phyloP scores from a whole-genome alignment of 345 rosid genomes.

The Corchorus capsularis region DNA sequence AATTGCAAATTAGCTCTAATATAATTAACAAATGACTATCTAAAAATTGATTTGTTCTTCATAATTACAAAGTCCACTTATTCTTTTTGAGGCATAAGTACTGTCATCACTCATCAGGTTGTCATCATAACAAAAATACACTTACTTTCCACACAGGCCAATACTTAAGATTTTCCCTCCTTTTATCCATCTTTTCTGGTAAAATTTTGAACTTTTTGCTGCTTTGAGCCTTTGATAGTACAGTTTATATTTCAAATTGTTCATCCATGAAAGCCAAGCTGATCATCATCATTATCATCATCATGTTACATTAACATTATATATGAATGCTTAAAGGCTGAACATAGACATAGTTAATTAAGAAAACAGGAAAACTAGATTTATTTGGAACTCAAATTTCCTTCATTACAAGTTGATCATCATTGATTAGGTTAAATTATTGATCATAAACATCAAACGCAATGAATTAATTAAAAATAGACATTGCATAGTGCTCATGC shows the following conservation, averaged over 20 bases:
- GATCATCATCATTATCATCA: neutral
- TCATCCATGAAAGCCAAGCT: neutral
- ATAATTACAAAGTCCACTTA: neutral
- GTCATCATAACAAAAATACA: neutral
- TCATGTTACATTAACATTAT: neutral
- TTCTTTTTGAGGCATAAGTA: neutral
- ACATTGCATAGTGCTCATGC: constrained; percentile 22
- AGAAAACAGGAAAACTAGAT: neutral
- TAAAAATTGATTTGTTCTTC: neutral
- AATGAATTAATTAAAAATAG: neutral
- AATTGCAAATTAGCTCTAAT: neutral
- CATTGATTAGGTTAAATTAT: neutral
- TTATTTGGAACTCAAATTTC: neutral
- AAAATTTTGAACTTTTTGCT: neutral
- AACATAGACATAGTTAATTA: neutral
- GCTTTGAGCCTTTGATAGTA: neutral
- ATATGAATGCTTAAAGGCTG: neutral
- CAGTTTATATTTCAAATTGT: neutral
- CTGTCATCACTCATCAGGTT: neutral
- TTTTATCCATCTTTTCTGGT: neutral
- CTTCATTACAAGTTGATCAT: neutral
- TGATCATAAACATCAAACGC: neutral
- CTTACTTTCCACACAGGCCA: neutral
- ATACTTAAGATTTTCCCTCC: neutral
- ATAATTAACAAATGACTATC: neutral